Conservation (phyloP, 106 monocot genomes). For the Dendrobium catenatum region DNA sequence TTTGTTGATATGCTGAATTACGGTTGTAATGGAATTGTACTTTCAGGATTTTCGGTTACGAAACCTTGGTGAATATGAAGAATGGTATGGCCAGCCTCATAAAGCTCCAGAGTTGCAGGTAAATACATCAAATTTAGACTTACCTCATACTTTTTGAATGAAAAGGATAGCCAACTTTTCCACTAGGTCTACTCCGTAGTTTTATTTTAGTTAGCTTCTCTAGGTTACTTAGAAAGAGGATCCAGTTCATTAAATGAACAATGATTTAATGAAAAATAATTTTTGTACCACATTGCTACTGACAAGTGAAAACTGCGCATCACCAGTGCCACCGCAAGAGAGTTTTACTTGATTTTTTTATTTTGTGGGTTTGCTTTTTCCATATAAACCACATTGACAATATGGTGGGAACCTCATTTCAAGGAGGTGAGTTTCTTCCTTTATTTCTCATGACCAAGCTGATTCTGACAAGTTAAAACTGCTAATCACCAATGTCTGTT, state of each 20-base stretch:
- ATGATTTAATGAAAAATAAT: neutral
- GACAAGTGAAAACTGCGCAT: too few species aligned
- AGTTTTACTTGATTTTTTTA: too few species aligned
- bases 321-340: too few species aligned
- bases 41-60: slow-evolving; percentile 87
- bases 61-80: slow-evolving; percentile 69
- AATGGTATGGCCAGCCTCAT: slow-evolving; percentile 96
- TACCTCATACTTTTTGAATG: neutral
- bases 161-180: neutral
- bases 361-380: too few species aligned
- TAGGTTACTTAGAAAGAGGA: neutral
- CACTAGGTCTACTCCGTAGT: neutral
- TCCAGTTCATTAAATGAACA: neutral
- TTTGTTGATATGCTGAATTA: neutral
- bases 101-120: slow-evolving; percentile 94
- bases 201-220: neutral
- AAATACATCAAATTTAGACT: neutral
- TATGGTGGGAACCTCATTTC: too few species aligned
- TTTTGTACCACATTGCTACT: too few species aligned
- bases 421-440: too few species aligned
- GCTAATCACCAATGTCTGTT: too few species aligned
- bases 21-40: neutral
- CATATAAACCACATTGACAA: too few species aligned
- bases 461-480: too few species aligned
- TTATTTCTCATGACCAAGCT: too few species aligned